Evolutionary conservation across 2,329 filamentous ascomycete species (phyloP).

Genomic region (Fusarium redolens): DNA sequence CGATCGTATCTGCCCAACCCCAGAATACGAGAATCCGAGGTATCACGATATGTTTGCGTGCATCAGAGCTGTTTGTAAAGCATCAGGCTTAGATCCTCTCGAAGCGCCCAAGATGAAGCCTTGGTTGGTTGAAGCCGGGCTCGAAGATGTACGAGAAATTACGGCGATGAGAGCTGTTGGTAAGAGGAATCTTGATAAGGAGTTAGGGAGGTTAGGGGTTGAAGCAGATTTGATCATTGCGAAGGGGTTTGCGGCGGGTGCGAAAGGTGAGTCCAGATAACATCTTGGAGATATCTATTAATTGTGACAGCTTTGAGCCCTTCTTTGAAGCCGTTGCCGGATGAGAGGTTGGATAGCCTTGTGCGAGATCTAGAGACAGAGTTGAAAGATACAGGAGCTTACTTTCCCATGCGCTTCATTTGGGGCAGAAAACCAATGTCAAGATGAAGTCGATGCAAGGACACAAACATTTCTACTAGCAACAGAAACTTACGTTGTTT

Average conservation of each 20-base stretch:
- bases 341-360: background rate
- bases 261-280: background rate
- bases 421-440: background rate
- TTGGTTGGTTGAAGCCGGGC: background rate
- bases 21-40: background rate
- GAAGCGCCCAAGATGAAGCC: constrained; percentile 13
- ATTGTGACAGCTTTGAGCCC: background rate
- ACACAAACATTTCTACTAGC: no score
- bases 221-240: constrained; percentile 4
- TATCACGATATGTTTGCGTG: constrained; percentile 13
- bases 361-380: background rate
- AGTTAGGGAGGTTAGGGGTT: background rate
- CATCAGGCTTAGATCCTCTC: background rate
- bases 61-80: background rate
- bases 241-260: constrained; percentile 5
- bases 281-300: rapidly evolving
- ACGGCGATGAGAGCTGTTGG: constrained; percentile 7
- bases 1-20: constrained; percentile 6
- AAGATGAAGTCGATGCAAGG: rapidly evolving
- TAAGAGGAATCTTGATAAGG: background rate
- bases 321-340: background rate
- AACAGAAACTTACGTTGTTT: no score
- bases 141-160: background rate
- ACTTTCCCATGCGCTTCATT: constrained; percentile 8
- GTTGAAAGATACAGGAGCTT: background rate